A percentile compares a stretch with the other conserved stretches of the same genome.
These are phyloP conservation scores for Babesia bigemina DNA, from an alignment of 169 alveolate genomes.

Conservation along the genomic window DNA sequence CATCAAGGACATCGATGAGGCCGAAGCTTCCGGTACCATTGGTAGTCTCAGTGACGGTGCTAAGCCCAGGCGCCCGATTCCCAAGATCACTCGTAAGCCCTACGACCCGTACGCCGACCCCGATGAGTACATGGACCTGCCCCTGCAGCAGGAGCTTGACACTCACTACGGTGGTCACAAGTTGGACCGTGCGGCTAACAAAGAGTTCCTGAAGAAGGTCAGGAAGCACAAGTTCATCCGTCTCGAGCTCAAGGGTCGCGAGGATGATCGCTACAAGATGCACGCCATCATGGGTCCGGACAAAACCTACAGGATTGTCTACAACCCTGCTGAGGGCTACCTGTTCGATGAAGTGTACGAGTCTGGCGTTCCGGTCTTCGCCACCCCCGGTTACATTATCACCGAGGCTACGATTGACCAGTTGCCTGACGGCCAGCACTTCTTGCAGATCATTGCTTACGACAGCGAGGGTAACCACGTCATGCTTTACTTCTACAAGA, in stretches of 20 bases:
- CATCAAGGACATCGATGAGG: neutral
- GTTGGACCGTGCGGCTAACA: neutral
- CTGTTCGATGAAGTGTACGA: constrained; percentile 5
- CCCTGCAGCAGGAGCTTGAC: neutral
- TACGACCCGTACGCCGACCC: neutral
- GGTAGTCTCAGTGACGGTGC: too few relatives aligned
- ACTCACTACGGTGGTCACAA: constrained; percentile 10
- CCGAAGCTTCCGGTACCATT: neutral
- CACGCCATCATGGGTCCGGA: constrained; percentile 11
- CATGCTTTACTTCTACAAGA: constrained; percentile 39
- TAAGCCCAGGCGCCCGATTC: too few relatives aligned
- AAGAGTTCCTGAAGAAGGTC: neutral
- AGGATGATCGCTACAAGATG: constrained; percentile 15
- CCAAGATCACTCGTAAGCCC: too few relatives aligned
- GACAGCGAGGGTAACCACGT: constrained; percentile 29
- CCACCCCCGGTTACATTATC: constrained; percentile 3
- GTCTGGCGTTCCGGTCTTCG: neutral
- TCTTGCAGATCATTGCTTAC: constrained; percentile 23
- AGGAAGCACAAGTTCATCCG: neutral
- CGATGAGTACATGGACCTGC: neutral
- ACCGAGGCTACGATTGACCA: constrained; percentile 20
- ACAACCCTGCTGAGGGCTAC: constrained; percentile 25
- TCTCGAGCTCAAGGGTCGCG: constrained; percentile 11
- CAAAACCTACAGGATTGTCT: neutral
- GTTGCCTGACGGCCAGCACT: constrained; percentile 23